Evolutionary conservation across 805 yeast species (phyloP), one percentile per base, ranked within the genome.

Genomic region (Debaryomyces castellii): DNA sequence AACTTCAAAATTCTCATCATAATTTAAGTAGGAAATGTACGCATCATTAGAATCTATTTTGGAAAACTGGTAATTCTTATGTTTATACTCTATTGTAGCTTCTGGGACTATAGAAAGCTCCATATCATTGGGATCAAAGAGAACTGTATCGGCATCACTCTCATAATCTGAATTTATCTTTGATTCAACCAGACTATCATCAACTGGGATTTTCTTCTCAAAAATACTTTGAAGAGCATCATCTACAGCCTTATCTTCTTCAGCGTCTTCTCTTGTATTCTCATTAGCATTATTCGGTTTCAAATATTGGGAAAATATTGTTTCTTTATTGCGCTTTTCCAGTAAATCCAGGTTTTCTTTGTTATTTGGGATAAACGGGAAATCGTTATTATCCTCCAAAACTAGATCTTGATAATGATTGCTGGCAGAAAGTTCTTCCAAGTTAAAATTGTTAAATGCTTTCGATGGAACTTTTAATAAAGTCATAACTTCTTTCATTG

Each of bases 401-500:
- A 30, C 9, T 8, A 30, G 18, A 14, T 30, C 34, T 11, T 30
- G 34, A 11, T 14, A 30, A 17, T 30, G 34, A 6, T 30, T 30
- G 12, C 11, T 30, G 7, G 34, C 14, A 30, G 17, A 14, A 30
- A 30, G 20, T 2, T 17, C 34, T 14, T 30, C 20, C 18, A 30
- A 14, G 16, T 30, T 30, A n/a, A 30, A 5, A 14, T 14, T 30
- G 12, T 7, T 25, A 35, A n/a, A 50, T 40, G 25, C 44, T 45
- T 34, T 51, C 48, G 55, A 39, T 3, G 73, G 73, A 4, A 64
- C 60, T 45, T 62, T 62, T 34, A 69, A 55, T 38, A 69, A 51
- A 41, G 60, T 58, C 6, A 66, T 57, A 9, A 69, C 63, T 43
- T 69, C 73, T 39, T 59, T 60, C 69, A 69, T 69, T 9, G 71